Base-by-base conservation (phyloP, 345 rosid genomes). In the Geranium rotundifolium region DNA sequence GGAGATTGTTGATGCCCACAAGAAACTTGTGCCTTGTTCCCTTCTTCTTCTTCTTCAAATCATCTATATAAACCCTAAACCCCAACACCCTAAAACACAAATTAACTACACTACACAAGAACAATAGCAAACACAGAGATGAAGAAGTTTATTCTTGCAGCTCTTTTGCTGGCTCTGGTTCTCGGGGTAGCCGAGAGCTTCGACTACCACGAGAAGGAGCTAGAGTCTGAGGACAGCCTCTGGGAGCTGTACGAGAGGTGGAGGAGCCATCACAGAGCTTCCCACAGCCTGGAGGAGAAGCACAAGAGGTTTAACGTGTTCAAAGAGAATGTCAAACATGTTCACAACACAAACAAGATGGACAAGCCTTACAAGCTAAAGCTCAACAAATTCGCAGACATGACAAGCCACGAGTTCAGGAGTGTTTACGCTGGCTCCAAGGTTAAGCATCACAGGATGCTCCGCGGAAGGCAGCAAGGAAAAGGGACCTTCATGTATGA, bases 201-300 rank as follows among this genome's bases (percentile, higher is more conserved):
- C 39, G 95, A 92, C 59, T 82, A 80, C 79, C 81, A 80, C 20
- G 85, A 84, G 52, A 79, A 73, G 64, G 95, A 92, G 10, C 61
- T 92, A 66, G 85, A 61, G 12, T 75, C 89, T 0, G 95, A 91
- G 54, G 84, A 91, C 18, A 78, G 78, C 30, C 64, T 89, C 65
- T 81, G 91, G 95, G 86, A 81, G 20, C 60, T 91, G 57, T 91
- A 89, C 19, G 95, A 89, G 81, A 73, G 88, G 60, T 87, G 96
- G 96, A 83, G 90, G 73, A 84, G 86, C 70, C 91, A 91, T 67
- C 93, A 91, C 79, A 82, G 89, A 12, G 81, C 85, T 54, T 75
- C 91, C 4, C 76, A 77, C 75, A 79, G 78, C 64, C 83, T 87
- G 16, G 71, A 79, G 10, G 98, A 87, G 77, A 89, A 89, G 52